A percentile compares a stretch with the other conserved stretches of the same genome.
Conservation (phyloP, 495 filamentous ascomycete species). For the Penicillium simplicissimum region DNA sequence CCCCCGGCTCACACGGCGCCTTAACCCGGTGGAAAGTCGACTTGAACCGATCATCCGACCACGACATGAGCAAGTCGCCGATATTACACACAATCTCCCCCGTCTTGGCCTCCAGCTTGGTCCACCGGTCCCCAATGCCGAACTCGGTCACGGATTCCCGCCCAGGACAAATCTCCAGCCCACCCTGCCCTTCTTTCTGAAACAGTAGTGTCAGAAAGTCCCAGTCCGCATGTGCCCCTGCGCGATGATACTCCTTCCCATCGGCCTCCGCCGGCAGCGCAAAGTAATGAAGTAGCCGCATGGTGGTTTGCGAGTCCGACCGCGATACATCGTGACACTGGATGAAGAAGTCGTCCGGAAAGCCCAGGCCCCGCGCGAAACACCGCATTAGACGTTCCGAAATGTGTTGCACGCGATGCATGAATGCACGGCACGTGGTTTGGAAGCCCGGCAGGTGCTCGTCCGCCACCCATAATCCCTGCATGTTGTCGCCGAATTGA, state of each 20-base stretch:
- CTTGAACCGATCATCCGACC: constrained; percentile 70
- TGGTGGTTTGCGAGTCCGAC: constrained; percentile 54
- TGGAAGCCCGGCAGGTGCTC: constrained; percentile 51
- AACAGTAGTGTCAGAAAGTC: constrained; percentile 66
- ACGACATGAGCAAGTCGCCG: constrained; percentile 67
- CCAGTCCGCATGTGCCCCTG: constrained; percentile 66
- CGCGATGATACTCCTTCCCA: constrained; percentile 54
- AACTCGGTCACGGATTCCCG: constrained; percentile 62
- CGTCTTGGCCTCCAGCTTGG: constrained; percentile 55
- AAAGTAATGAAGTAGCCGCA: constrained; percentile 62
- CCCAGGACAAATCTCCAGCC: constrained; percentile 67
- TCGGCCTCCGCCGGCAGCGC: constrained; percentile 43
- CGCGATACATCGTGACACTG: constrained; percentile 51
- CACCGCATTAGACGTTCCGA: constrained; percentile 59
- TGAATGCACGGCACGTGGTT: constrained; percentile 47
- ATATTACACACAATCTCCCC: constrained; percentile 69
- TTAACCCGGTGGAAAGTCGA: constrained; percentile 63
- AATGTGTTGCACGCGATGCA: constrained; percentile 52
- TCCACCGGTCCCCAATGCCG: constrained; percentile 60
- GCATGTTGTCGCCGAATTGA: constrained; percentile 58
- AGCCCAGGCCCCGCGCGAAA: constrained; percentile 59
- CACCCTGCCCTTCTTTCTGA: constrained; percentile 61
- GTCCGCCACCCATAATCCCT: constrained; percentile 53
- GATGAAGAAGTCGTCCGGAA: constrained; percentile 57
- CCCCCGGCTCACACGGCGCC: constrained; percentile 52